A percentile compares a stretch with the other conserved stretches of the same genome.
phyloP scores from a whole-genome alignment of 192 early-diverging fungal species.

The Obelidium mucronatum region DNA sequence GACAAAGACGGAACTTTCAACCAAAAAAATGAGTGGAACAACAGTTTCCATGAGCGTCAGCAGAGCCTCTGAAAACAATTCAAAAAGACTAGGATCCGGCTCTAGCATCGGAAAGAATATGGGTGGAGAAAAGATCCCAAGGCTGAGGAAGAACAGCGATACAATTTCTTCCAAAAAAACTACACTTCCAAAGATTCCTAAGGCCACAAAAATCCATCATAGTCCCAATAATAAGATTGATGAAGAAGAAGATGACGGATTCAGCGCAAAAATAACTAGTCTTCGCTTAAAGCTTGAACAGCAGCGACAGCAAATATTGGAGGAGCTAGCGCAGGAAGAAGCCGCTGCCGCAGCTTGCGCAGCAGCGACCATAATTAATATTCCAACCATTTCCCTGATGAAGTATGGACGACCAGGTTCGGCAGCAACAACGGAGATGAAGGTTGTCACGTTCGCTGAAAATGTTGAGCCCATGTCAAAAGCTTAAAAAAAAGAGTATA shows the following conservation, averaged over 20 bases:
- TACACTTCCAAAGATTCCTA: no score
- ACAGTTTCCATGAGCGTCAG: background rate
- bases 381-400: background rate
- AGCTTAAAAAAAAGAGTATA: background rate
- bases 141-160: no score
- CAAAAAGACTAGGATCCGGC: background rate
- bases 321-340: conserved; percentile 4
- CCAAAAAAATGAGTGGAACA: conserved; percentile 19
- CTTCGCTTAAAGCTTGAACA: conserved; percentile 7
- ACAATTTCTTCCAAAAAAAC: no score
- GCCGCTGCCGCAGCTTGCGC: background rate
- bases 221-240: no score
- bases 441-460: conserved; percentile 8
- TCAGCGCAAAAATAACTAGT: background rate
- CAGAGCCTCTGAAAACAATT: background rate
- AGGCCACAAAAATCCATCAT: no score
- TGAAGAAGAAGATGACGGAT: background rate
- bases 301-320: conserved; percentile 1
- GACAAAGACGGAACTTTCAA: conserved; percentile 13
- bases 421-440: background rate
- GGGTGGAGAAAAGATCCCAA: background rate
- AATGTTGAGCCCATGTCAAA: background rate
- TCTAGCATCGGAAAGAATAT: background rate
- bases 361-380: background rate
- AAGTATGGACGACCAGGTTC: background rate